Conservation (phyloP, 2,329 filamentous ascomycete species). For the Phialemonium atrogriseum region DNA sequence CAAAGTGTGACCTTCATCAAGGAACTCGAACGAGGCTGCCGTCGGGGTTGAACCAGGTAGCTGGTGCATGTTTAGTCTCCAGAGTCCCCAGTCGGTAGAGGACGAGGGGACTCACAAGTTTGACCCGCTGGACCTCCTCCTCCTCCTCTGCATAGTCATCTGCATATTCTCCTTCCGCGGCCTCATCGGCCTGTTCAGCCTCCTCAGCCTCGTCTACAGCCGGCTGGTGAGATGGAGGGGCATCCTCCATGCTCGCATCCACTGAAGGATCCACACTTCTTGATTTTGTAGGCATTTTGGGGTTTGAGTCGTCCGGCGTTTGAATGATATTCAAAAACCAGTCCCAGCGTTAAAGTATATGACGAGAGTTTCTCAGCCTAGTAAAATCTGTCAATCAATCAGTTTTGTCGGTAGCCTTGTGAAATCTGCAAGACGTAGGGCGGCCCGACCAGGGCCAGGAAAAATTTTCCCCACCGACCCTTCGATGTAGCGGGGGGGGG, state of each 20-base stretch:
- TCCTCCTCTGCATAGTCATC: constrained; percentile 29
- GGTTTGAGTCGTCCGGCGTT: no score
- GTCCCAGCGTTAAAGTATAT: no score
- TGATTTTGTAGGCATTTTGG: constrained; percentile 34
- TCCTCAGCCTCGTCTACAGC: constrained; percentile 1
- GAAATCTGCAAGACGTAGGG: no score
- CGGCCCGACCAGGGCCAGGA: no score
- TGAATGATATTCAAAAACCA: no score
- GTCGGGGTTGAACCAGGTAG: constrained; percentile 77
- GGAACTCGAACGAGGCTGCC: constrained; percentile 91
- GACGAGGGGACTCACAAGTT: constrained; percentile 41
- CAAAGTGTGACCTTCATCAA: constrained; percentile 88
- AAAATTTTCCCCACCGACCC: no score
- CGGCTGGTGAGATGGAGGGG: constrained; percentile 2
- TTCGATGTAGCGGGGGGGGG: no score
- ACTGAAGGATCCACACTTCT: no score
- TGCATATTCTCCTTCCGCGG: constrained; percentile 20
- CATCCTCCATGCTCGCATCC: constrained; percentile 2
- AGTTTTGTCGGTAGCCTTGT: no score
- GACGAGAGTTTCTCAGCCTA: no score
- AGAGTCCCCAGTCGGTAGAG: neutral
- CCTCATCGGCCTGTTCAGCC: constrained; percentile 14
- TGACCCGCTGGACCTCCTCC: constrained; percentile 46
- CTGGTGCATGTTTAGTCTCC: constrained; percentile 47
- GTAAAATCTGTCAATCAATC: no score